Percentiles rank a stretch among this genome's conserved stretches.
These are phyloP conservation scores for Antitrichia curtipendula DNA, from an alignment of 225 moss, liverwort and hornwort genomes.

Conservation along the genomic window DNA sequence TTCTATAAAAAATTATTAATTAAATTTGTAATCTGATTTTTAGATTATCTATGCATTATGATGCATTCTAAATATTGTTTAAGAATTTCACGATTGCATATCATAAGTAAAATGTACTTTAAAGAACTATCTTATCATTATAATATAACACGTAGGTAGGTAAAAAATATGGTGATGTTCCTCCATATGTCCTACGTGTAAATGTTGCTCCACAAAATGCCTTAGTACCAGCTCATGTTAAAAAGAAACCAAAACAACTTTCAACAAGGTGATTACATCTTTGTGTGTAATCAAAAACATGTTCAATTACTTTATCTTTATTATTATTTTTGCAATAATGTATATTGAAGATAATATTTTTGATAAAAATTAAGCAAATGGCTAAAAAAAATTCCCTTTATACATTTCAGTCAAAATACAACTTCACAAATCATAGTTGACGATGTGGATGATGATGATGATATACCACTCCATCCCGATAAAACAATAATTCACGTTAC, in stretches of 20 bases:
- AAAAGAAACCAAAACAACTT: not conserved
- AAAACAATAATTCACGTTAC: conserved; percentile 69
- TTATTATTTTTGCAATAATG: not conserved
- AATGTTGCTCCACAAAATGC: conserved; percentile 19
- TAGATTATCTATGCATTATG: too few species aligned
- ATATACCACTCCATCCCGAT: conserved; percentile 5
- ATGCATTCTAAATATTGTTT: not conserved
- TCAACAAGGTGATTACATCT: not conserved
- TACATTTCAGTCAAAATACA: not conserved
- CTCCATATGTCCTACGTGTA: conserved; percentile 23
- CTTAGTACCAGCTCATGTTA: not conserved
- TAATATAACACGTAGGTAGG: not conserved
- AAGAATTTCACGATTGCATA: not conserved
- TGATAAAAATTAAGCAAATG: not conserved
- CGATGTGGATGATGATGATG: not conserved
- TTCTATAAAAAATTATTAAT: not conserved
- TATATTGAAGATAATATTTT: not conserved
- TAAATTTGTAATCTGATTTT: not conserved
- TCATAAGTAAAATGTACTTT: not conserved
- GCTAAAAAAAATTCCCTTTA: not conserved
- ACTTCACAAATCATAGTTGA: not conserved
- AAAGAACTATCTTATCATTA: not conserved
- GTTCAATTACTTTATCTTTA: not conserved
- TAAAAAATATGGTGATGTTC: conserved; percentile 24
- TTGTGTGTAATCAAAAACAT: not conserved